Conservation (phyloP, 202 grass and related monocot species). For the Panicum virgatum region DNA sequence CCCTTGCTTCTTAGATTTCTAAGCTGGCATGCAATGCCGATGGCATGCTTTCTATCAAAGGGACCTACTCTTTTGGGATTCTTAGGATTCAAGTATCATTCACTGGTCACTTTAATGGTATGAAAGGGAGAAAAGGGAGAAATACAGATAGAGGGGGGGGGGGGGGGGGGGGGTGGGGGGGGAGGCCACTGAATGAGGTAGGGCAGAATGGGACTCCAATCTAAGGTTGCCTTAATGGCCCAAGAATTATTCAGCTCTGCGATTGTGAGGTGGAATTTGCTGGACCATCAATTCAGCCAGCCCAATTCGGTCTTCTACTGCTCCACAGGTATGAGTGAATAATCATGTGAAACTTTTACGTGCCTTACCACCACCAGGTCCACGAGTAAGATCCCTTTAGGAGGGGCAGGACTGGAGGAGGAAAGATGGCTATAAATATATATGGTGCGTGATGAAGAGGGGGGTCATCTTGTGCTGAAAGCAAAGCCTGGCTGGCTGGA, state of each 20-base stretch:
- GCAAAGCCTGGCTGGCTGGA: constrained; percentile 36
- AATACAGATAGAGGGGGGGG: constrained; percentile 31
- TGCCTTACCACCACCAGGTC: constrained; percentile 35
- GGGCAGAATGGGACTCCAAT: constrained; percentile 51
- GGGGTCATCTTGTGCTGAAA: constrained; percentile 30
- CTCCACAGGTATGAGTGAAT: constrained; percentile 63
- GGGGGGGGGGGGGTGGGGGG: constrained; percentile 44
- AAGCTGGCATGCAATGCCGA: constrained; percentile 62
- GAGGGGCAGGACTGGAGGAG: constrained; percentile 22
- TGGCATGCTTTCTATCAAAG: constrained; percentile 57
- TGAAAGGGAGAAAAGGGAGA: constrained; percentile 28
- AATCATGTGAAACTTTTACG: constrained; percentile 53
- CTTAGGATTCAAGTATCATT: constrained; percentile 62
- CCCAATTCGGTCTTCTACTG: constrained; percentile 69
- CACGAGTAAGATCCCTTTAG: constrained; percentile 39
- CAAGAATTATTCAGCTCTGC: constrained; percentile 66
- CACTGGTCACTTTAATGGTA: constrained; percentile 47
- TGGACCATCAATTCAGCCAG: constrained; percentile 77
- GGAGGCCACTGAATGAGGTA: constrained; percentile 57
- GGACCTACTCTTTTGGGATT: constrained; percentile 62
- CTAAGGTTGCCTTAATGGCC: constrained; percentile 71
- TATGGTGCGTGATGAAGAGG: constrained; percentile 48
- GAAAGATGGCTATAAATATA: constrained; percentile 73
- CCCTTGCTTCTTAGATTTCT: constrained; percentile 66
- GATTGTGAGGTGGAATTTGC: constrained; percentile 77